Percentiles rank a stretch among this genome's conserved stretches.
phyloP scores from a whole-genome alignment of 2,329 filamentous ascomycete genomes.

The Colletotrichum sp. region DNA sequence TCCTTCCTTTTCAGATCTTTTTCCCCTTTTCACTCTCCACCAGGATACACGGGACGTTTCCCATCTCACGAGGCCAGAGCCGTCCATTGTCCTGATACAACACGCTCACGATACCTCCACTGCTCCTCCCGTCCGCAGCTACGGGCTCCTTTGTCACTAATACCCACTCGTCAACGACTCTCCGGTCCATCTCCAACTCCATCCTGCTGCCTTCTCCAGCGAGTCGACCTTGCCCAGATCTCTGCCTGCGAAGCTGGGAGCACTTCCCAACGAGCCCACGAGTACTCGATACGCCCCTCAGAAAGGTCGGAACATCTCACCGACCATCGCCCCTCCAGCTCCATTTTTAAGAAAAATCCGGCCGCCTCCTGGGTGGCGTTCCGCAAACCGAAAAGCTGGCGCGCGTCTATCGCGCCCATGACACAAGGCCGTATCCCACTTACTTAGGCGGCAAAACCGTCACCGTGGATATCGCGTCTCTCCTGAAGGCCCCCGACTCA shows the following conservation, averaged over 20 bases:
- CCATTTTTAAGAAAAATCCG: constrained; percentile 1
- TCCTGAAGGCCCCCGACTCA: constrained; percentile 80
- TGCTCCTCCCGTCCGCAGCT: not conserved
- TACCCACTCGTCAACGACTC: not conserved
- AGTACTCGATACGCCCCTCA: not conserved
- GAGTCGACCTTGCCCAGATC: constrained; percentile 3
- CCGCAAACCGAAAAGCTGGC: constrained; percentile 20
- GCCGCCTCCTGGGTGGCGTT: constrained; percentile 7
- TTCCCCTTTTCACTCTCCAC: constrained; percentile 30
- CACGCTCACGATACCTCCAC: not conserved
- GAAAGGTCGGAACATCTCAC: not conserved
- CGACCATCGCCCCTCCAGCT: not conserved
- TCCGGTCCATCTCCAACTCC: not conserved
- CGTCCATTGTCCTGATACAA: not conserved
- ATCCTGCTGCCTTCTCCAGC: not conserved
- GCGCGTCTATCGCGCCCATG: constrained; percentile 33
- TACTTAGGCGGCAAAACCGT: constrained; percentile 51
- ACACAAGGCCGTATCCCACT: constrained; percentile 28
- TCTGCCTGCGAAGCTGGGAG: not conserved
- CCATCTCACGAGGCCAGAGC: not conserved
- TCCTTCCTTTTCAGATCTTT: constrained; percentile 34
- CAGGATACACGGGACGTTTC: constrained; percentile 12
- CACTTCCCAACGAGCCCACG: not conserved
- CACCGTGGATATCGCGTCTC: constrained; percentile 94
- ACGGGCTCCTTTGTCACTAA: not conserved